Conservation (phyloP, 306 rosid species). For the Notholithocarpus densiflorus region DNA sequence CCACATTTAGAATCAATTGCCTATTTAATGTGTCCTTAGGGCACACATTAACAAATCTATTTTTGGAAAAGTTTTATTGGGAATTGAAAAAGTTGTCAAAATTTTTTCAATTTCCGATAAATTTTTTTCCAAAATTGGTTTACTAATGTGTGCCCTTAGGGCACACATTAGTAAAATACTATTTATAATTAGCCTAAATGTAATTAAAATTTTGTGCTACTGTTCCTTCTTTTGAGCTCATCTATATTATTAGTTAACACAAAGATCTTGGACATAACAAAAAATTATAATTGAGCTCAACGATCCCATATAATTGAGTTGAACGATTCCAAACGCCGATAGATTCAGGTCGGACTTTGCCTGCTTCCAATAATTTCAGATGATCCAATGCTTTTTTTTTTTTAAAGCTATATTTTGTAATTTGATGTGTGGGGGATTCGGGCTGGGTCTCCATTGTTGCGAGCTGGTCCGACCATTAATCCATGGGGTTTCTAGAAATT, state of each 20-base stretch:
- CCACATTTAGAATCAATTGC: background rate
- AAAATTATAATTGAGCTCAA: no score
- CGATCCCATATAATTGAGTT: no score
- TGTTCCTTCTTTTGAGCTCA: background rate
- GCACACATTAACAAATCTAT: no score
- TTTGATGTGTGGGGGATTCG: background rate
- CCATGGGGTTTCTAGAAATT: background rate
- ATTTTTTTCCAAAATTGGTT: no score
- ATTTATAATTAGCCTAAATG: background rate
- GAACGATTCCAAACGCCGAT: no score
- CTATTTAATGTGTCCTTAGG: no score
- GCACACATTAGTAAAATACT: no score
- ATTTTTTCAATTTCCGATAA: no score
- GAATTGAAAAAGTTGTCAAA: no score
- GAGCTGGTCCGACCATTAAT: background rate
- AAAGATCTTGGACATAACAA: background rate
- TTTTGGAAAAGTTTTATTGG: no score
- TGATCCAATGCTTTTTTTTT: background rate
- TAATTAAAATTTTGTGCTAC: background rate
- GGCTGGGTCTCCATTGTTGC: background rate
- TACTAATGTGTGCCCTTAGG: no score
- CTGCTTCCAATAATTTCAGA: background rate
- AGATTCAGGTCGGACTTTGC: background rate
- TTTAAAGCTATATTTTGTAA: background rate
- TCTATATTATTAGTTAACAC: background rate